Base-by-base conservation (phyloP, 352 stramenopile genomes). In the Aphanomyces astaci region DNA sequence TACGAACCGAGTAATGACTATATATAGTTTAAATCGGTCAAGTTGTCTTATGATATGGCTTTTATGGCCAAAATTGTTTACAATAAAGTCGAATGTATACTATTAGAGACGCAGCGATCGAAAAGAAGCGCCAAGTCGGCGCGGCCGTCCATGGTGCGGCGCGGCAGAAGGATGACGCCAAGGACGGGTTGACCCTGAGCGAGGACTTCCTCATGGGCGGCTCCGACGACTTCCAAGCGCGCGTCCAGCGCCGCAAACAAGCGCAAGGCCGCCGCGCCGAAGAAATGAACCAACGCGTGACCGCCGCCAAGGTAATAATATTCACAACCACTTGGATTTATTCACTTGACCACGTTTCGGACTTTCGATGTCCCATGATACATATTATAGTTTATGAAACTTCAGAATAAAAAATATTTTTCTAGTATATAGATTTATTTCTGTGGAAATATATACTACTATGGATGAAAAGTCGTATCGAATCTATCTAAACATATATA, bases 141-240 rank as follows among this genome's bases (percentile, higher is more conserved):
- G 55, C 75, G 33, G 81, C 77, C 31, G 10, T 91, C 24, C 83
- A 91, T 36, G 83, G 79, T 22, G 78, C 83, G 2, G 83, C 83
- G 5, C 79, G 77, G 59, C 78, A 88, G 39, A 75, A 79, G 9
- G 83, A 91, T 30, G 78, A 78, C 28, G 74, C 78, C 27, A 79
- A 78, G 22, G 83, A 91, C 51, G 83, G 83, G 19, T 72, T 91
- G 22, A 76, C 88, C 63, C n/a, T 91, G 2, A 80, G 76, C 66
- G 81, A 91, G 13, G 77, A 75, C 3, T 89, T 91, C 57, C 64
- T 91, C 28, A 87, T 91, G 77, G 83, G 82, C 22, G 75, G 73
- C 3, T 62, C 71, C 13, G 46, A 66, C 52, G 62, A 73, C 45
- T 74, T 53, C 25, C 56, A 65, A 22, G 56, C 56, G 17, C 56